These are phyloP conservation scores for Malania oleifera DNA, from an alignment of 164 flowering plant genomes.

Conservation along the genomic window DNA sequence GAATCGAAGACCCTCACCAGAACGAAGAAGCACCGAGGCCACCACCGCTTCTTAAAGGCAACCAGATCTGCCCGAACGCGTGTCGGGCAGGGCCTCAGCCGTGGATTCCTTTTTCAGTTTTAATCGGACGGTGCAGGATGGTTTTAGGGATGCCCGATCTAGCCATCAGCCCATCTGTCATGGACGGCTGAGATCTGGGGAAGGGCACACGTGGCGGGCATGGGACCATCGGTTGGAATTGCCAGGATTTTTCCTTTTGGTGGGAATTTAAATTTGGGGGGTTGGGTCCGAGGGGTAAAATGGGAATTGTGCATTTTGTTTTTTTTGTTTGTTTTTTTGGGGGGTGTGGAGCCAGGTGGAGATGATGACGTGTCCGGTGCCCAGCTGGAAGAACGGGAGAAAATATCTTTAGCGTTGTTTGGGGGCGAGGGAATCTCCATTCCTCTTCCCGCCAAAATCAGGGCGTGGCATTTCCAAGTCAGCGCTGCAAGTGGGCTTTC, in stretches of 20 bases:
- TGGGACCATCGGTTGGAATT: background rate
- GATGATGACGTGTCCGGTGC: slow-evolving; percentile 9
- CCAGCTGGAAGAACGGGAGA: slow-evolving; percentile 11
- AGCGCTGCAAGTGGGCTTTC: background rate
- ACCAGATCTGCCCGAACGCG: slow-evolving; percentile 25
- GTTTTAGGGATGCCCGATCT: slow-evolving; percentile 15
- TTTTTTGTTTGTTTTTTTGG: too few species aligned
- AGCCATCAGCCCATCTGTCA: slow-evolving; percentile 27
- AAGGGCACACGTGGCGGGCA: slow-evolving; percentile 15
- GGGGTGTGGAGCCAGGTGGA: background rate
- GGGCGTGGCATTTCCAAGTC: slow-evolving; percentile 11
- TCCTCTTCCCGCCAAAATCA: slow-evolving; percentile 14
- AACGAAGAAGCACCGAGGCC: slow-evolving; percentile 18
- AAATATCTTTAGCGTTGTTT: slow-evolving; percentile 13
- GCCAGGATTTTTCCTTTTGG: too few species aligned
- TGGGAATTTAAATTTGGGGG: slow-evolving; percentile 13
- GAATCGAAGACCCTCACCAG: slow-evolving; percentile 10
- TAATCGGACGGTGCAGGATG: slow-evolving; percentile 12
- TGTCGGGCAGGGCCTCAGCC: background rate
- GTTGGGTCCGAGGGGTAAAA: slow-evolving; percentile 12
- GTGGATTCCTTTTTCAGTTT: background rate
- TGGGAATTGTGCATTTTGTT: slow-evolving; percentile 16
- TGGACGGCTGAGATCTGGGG: slow-evolving; percentile 14
- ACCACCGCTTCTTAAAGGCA: slow-evolving; percentile 28
- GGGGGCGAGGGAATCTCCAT: slow-evolving; percentile 13